Percentiles rank a stretch among this genome's conserved stretches.
phyloP scores from a whole-genome alignment of 805 yeast species.

The Clavispora asparagi region DNA sequence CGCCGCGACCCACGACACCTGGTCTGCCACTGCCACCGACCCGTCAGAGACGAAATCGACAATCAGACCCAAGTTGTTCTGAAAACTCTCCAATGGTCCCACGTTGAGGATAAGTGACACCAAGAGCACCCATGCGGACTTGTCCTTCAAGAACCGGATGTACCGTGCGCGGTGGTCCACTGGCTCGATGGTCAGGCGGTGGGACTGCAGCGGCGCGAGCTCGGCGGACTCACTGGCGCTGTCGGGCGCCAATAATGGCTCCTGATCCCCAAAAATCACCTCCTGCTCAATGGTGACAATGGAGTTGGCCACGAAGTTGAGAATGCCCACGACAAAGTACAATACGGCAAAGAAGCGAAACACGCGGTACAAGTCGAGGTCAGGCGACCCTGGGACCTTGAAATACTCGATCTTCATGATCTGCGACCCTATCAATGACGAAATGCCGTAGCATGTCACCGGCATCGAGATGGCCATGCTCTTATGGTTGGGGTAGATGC shows the following conservation, averaged over 20 bases:
- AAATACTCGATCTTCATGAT: conserved; percentile 42
- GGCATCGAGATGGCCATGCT: conserved; percentile 86
- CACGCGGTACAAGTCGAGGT: conserved; percentile 45
- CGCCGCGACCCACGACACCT: conserved; percentile 57
- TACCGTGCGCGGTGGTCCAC: conserved; percentile 30
- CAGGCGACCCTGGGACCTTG: conserved; percentile 18
- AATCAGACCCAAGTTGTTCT: conserved; percentile 77
- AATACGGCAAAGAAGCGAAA: conserved; percentile 49
- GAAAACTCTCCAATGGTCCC: conserved; percentile 83
- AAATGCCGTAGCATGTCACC: conserved; percentile 80
- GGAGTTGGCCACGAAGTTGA: conserved; percentile 62
- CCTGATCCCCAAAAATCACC: conserved; percentile 29
- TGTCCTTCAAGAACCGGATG: conserved; percentile 42
- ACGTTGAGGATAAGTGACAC: conserved; percentile 58
- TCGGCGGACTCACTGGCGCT: conserved; percentile 9
- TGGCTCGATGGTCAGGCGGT: conserved; percentile 33
- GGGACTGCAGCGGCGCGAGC: conserved; percentile 25
- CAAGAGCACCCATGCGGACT: conserved; percentile 59
- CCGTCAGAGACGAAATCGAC: conserved; percentile 34
- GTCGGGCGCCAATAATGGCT: conserved; percentile 11
- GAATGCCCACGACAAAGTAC: conserved; percentile 51
- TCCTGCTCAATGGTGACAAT: conserved; percentile 57
- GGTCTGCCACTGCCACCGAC: conserved; percentile 30
- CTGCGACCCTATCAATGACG: conserved; percentile 72
- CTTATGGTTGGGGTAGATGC: conserved; percentile 70